Evolutionary conservation across 306 rosid genomes (phyloP), one percentile per base, ranked within the genome.

Genomic region (Rosa rugosa): DNA sequence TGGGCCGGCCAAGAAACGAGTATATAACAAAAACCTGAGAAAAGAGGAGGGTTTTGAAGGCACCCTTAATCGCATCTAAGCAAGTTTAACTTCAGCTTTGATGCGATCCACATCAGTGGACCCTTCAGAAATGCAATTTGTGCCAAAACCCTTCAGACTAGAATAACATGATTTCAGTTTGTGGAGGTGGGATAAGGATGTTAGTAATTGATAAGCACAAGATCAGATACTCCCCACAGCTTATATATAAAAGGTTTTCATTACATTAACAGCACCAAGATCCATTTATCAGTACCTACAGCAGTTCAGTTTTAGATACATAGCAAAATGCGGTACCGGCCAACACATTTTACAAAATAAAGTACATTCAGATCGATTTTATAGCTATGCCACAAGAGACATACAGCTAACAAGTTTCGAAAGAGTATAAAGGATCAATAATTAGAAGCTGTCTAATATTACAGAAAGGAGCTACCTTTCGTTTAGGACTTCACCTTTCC

Each of bases 171-270:
- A 59, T 59, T 23, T 59, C 65, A 0, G 36, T 59, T 5, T 0
- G n/a, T 57, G 14, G 64, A 22, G 6, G 5, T 22, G 64, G 64
- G 64, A 22, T 20, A 18, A 53, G 60, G 38, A 60, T 60, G 38
- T 25, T 1, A 10, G 38, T 25, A 62, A 10, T 18, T 12, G 40
- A 1, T 11, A 3, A 57, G 13, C 36, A 59, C 78, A 22, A 98
- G 98, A 73, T 95, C 98, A 34, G 95, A 93, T 81, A 89, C 36
- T 92, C 90, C 77, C 34, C 12, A 45, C 20, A 45, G 51, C 57
- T 13, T 1, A 23, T 45, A 23, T 23, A 80, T 86, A 57, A 87
- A 86, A 63, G 97, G 90, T 83, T 86, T 80, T 80, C 89, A 31
- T 31, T 31, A 31, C 2, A 31, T 31, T 31, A 23, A 45, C 36